A percentile compares a stretch with the other conserved stretches of the same genome.
Conservation (phyloP, 257 asterid genomes). For the Mentha longifolia region DNA sequence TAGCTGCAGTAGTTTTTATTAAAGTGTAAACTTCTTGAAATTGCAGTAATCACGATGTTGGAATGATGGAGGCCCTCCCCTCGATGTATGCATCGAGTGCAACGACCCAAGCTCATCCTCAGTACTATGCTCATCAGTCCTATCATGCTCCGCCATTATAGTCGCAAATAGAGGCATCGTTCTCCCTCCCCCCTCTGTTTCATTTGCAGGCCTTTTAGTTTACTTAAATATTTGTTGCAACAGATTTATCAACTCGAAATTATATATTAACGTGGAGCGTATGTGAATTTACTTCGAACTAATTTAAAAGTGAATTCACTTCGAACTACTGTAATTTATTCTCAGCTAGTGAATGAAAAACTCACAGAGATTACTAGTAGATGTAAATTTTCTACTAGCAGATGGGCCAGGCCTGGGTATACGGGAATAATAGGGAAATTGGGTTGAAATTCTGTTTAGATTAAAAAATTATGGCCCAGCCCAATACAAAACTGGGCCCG, state of each 20-base stretch:
- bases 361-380: too few species aligned
- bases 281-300: too few species aligned
- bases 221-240: not conserved
- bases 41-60: conserved; percentile 56
- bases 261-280: too few species aligned
- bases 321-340: too few species aligned
- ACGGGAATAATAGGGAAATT: too few species aligned
- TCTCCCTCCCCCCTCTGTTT: not conserved
- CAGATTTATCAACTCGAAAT: not conserved
- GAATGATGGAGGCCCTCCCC: conserved; percentile 43
- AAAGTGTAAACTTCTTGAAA: not conserved
- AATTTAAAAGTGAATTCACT: too few species aligned
- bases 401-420: too few species aligned
- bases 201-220: not conserved
- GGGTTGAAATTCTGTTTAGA: too few species aligned
- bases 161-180: conserved; percentile 15
- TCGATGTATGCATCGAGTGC: conserved; percentile 42
- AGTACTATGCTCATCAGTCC: conserved; percentile 52
- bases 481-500: not conserved
- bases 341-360: too few species aligned
- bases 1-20: conserved; percentile 1
- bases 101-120: conserved; percentile 50
- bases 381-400: too few species aligned
- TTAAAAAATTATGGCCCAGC: not conserved
- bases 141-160: conserved; percentile 53